A percentile compares a stretch with the other conserved stretches of the same genome.
Evolutionary conservation across 257 asterid species (phyloP).

Genomic region (Solanum dulcamara): DNA sequence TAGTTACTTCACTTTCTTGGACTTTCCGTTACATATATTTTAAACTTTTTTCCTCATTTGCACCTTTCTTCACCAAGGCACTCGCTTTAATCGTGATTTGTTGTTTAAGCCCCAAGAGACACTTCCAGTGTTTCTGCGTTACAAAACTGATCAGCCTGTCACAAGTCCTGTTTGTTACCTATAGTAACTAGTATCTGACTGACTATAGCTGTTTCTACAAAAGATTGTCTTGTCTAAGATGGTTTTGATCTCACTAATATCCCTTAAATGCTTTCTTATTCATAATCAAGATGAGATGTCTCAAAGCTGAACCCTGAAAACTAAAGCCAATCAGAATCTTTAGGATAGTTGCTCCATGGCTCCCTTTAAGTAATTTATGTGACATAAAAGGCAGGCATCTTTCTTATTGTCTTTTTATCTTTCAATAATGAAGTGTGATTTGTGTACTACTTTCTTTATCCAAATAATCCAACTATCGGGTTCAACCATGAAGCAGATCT

Average conservation of each 20-base stretch:
- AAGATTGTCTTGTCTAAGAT: not conserved
- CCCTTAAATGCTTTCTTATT: not conserved
- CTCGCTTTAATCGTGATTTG: not conserved
- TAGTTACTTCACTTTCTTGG: not conserved
- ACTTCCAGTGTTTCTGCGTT: not conserved
- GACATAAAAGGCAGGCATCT: not conserved
- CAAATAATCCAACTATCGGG: not conserved
- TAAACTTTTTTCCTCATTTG: not conserved
- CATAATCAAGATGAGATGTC: not conserved
- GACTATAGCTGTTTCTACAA: not conserved
- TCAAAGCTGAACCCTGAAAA: not conserved
- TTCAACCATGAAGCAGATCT: not conserved
- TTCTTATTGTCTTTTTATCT: not conserved
- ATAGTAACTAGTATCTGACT: not conserved
- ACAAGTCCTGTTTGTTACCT: not conserved
- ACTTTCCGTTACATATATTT: not conserved
- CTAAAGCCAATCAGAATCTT: not conserved
- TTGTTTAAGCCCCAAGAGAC: not conserved
- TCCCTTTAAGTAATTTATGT: not conserved
- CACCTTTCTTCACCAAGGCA: not conserved
- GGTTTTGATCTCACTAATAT: not conserved
- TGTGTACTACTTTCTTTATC: not conserved
- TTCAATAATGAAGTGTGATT: not conserved
- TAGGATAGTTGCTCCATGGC: not conserved
- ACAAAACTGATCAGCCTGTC: not conserved